Base-by-base conservation (phyloP, 352 stramenopile genomes). In the Phytophthora litchii region DNA sequence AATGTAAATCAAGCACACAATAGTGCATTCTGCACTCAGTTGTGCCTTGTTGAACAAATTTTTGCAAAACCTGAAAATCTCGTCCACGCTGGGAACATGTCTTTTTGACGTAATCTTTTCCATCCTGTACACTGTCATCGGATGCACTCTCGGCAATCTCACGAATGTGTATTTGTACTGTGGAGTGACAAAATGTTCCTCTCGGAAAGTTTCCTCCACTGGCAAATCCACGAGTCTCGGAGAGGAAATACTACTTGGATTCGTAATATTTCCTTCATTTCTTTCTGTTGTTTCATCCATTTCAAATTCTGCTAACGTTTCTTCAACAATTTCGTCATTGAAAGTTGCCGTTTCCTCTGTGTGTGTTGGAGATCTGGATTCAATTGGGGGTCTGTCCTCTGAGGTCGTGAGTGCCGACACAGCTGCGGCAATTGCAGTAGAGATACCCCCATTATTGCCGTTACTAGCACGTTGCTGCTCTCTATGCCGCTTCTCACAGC, bases 1-100 rank as follows among this genome's bases (percentile, higher is more conserved):
- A 8, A 99, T 97, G 80, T 99, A 99, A 60, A 99, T 99, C 16
- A 99, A 88, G 50, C 88, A 97, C 43, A 99, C 96, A 69, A 99
- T 97, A 5, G 95, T 98, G 80, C 97, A 99, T 86, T 99, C 97
- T n/a, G 95, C 96, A 47, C 88, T 98, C 44, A 99, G 70, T 54
- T 98, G 94, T 14, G 97, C 96, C 55, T 96, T 94, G 58, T 98
- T 97, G 78, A 99, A 99, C 12, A 99, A 76, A 54, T 95, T 95
- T 51, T 91, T 94, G 58, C 93, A 91, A 50, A 98, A 98, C 12
- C 85, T 74, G 61, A 96, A 96, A 64, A 98, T 97, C 71, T 97
- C 92, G 53, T 97, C 84, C 21, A 97, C 88, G 31, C 74, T 94
- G 32, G 92, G 92, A n/a, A 92, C 78, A 54, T 94, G 82, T 59